Evolutionary conservation across 2,329 filamentous ascomycete species (phyloP).

Genomic region (Plectosphaerella plurivora): DNA sequence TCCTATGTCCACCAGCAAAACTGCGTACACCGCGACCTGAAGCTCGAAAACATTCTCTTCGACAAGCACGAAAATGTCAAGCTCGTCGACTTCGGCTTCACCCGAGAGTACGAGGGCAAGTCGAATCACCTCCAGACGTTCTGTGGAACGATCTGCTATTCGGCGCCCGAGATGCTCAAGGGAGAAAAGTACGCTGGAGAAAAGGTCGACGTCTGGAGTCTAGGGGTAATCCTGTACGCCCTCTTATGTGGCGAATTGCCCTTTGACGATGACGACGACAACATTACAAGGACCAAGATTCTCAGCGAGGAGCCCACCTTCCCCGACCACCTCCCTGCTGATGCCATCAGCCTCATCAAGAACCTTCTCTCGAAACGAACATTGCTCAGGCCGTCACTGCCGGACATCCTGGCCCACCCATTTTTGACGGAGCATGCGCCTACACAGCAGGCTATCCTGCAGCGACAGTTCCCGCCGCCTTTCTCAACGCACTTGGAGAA

Average conservation of each 20-base stretch:
- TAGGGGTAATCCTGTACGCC: constrained; percentile 81
- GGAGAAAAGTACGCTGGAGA: constrained; percentile 97
- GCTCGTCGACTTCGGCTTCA: constrained; percentile 96
- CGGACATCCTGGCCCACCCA: constrained; percentile 81
- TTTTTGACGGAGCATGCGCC: constrained; percentile 86
- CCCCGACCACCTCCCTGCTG: constrained; percentile 72
- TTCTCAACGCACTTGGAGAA: constrained; percentile 87
- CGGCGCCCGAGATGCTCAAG: constrained; percentile 96
- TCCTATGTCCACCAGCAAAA: constrained; percentile 92
- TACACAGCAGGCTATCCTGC: constrained; percentile 84
- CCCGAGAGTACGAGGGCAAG: constrained; percentile 92
- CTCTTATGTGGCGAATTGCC: constrained; percentile 81
- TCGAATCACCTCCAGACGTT: constrained; percentile 95
- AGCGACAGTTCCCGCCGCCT: constrained; percentile 71
- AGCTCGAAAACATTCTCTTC: constrained; percentile 92
- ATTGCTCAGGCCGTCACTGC: constrained; percentile 71
- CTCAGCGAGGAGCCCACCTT: constrained; percentile 81
- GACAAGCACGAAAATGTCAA: constrained; percentile 98
- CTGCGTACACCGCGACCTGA: constrained; percentile 94
- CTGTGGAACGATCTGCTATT: constrained; percentile 96
- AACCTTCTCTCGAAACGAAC: constrained; percentile 86
- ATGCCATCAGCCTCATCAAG: constrained; percentile 73
- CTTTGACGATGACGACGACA: constrained; percentile 95
- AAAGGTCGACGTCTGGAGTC: constrained; percentile 95
- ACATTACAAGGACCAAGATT: constrained; percentile 78